Evolutionary conservation across 2,329 filamentous ascomycete species (phyloP).

Genomic region (Diaporthe batatas): DNA sequence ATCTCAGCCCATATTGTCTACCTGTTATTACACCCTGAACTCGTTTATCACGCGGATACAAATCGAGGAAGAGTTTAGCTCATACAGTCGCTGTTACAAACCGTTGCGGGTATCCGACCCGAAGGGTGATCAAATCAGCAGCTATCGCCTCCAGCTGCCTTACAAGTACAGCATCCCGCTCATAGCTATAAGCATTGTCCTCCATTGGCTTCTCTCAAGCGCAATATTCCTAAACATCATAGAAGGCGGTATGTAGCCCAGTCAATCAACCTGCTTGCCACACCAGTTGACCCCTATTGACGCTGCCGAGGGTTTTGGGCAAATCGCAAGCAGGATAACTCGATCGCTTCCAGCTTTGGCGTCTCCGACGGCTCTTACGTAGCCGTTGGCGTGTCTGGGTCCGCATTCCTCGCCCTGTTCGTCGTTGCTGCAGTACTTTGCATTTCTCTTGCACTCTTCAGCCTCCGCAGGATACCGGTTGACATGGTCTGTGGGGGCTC

Average conservation of each 20-base stretch:
- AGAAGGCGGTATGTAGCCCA: conserved; percentile 39
- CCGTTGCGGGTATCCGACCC: conserved; percentile 54
- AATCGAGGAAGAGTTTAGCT: conserved; percentile 57
- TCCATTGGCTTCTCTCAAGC: conserved; percentile 60
- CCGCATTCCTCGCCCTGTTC: conserved; percentile 7
- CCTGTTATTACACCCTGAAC: conserved; percentile 58
- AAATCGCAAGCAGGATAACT: background rate
- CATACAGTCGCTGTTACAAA: conserved; percentile 50
- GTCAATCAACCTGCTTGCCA: background rate
- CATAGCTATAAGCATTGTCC: conserved; percentile 49
- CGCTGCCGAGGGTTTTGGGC: background rate
- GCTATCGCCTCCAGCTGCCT: conserved; percentile 56
- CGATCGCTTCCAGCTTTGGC: background rate
- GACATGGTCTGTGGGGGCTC: conserved; percentile 15
- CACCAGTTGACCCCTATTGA: background rate
- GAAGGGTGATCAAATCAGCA: conserved; percentile 51
- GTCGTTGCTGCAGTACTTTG: background rate
- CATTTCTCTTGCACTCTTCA: conserved; percentile 2
- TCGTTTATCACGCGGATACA: conserved; percentile 58
- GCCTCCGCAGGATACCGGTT: background rate
- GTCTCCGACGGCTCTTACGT: background rate
- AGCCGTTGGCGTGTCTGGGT: conserved; percentile 3
- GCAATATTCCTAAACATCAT: conserved; percentile 53
- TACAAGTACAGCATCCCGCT: conserved; percentile 56
- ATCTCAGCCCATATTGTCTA: conserved; percentile 57